These are phyloP conservation scores for Leishmania guyanensis DNA, from an alignment of 208 protist species.

Conservation along the genomic window DNA sequence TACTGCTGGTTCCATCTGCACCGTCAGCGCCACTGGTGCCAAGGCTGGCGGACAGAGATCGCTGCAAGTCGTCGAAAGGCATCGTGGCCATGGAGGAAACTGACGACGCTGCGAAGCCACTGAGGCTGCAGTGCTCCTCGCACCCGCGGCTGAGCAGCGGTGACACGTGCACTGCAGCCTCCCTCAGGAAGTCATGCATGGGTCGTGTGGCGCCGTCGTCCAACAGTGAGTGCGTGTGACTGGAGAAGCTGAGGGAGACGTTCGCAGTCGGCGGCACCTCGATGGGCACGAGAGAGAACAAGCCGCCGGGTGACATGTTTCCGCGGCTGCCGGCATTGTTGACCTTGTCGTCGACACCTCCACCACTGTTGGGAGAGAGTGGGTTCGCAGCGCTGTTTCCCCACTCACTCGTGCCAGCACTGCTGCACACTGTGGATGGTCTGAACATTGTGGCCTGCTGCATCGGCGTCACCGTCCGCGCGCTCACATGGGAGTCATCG, in stretches of 20 bases:
- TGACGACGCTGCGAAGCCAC: not conserved
- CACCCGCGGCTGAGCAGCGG: not conserved
- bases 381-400: not conserved
- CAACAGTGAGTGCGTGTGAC: not conserved
- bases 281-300: not conserved
- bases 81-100: not conserved
- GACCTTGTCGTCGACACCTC: not conserved
- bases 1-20: not conserved
- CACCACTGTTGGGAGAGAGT: slow-evolving; percentile 1
- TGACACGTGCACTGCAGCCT: not conserved
- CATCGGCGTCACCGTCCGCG: not conserved
- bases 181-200: not conserved
- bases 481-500: not conserved
- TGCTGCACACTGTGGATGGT: not conserved
- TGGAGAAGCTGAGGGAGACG: not conserved
- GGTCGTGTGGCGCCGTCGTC: not conserved
- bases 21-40: not conserved
- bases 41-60: slow-evolving; percentile 2
- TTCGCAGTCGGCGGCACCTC: not conserved
- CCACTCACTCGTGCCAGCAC: not conserved
- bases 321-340: not conserved
- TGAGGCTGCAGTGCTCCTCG: not conserved
- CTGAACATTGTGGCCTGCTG: not conserved
- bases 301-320: not conserved
- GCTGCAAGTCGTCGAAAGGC: not conserved